Base-by-base conservation (phyloP, 768 basidiomycete genomes). In the Mycena haematopus region DNA sequence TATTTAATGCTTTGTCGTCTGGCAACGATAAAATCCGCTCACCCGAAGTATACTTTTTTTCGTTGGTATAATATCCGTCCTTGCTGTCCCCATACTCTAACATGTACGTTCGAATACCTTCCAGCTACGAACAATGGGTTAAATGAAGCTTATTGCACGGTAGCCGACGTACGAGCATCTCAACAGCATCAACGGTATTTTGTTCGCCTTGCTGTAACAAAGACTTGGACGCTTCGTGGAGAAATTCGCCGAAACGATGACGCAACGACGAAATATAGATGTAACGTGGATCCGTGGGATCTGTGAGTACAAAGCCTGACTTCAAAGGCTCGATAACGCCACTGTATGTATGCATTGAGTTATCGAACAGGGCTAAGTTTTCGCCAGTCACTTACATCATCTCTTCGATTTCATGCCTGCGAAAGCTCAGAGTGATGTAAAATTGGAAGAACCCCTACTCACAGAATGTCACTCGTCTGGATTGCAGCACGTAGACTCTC, bases 171-270 rank as follows among this genome's bases (percentile, higher is more conserved):
- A 90, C 91, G 59, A 92, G 77, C 72, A 86, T 84, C 66, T 89
- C 84, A 19, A 93, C 89, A 6, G 89, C 87, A 74, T 95, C 93
- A 9, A 95, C 86, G 2, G 88, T 89, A 66, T 89, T 91, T 74
- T 91, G 89, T 69, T 90, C 88, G 6, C 91, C 91, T 73, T 92
- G 91, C 62, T 85, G 81, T 36, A 83, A 83, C 66, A 93, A 74
- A 19, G 85, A 83, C 7, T 80, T 77, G 0, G 93, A 92, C 0
- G 92, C 91, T 25, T 79, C 74, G 67, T 92, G 90, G 29, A 96
- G 76, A 65, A 93, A 85, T 24, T 76, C 75, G 0, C 91, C 91
- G 65, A 91, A 89, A 9, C 89, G 83, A 22, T 77, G 74, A 53
- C 86, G 84, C 61, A 93, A 74, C 2, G 73, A 66, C 6, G 77